Base-by-base conservation (phyloP, 495 filamentous ascomycete species). In the Lophium mytilinum region DNA sequence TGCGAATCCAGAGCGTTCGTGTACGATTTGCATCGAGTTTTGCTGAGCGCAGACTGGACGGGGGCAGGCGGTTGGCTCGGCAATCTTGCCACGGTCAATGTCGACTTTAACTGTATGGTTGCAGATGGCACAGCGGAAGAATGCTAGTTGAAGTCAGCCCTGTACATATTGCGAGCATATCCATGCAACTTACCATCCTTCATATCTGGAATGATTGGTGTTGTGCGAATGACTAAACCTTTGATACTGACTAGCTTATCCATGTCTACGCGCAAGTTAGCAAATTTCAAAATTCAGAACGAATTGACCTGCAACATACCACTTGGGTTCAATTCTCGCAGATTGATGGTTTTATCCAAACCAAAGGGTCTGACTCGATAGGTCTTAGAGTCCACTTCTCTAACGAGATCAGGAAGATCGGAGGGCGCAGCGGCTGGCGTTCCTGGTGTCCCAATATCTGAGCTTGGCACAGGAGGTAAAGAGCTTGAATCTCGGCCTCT, bases 131-230 rank as follows among this genome's bases (percentile, higher is more conserved):
- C 93, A 99, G 62, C 87, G 84, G 82, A 99, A 99, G 75, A 96
- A 97, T 0, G 72, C 62, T 65, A 45, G 9, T 10, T 12, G 0
- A 35, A n/a, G 41, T 61, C 51, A 63, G 61, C 35, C 10, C 21
- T 17, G 11, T 40, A 21, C 11, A 14, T 15, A 34, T 3, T 14
- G 41, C 24, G 2, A 6, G 36, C 48, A 37, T 14, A 35, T 45
- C 17, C 30, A 24, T 11, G 21, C 11, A 39, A 64, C 71, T 67
- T 71, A 80, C 80, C 83, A 70, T 87, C 83, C 68, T 94, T 96
- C 94, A 97, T 97, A 66, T 99, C 93, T 3, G 93, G 93, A 58
- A 99, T 97, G 55, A 97, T 84, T 4, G 93, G 89, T 1, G 94
- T 96, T 14, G 95, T 86, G 18, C 93, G 86, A 65, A 99, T 99